Base-by-base conservation (phyloP, 208 protist genomes). In the Wallacemonas collosoma region DNA sequence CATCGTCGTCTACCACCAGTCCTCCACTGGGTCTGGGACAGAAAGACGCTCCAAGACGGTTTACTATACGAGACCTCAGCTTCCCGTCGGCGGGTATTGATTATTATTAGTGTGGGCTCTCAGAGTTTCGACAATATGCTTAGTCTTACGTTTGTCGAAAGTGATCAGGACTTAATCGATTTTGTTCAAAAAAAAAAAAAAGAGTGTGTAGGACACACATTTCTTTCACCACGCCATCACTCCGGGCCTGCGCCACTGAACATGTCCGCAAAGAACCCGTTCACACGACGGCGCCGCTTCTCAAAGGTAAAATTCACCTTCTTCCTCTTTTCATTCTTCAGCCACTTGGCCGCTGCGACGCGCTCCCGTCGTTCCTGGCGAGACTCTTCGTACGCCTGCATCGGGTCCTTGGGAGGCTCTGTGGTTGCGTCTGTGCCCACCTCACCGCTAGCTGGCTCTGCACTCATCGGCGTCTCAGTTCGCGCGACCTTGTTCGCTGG, bases 231-330 rank as follows among this genome's bases (percentile, higher is more conserved):
- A 8, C 53, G 40, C 35, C 9, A 45, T 61, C 39, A 69, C 62
- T 54, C 51, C 0, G 43, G 51, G 36, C 51, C 58, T 14, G 41
- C 60, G 50, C 60, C 60, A 17, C 60, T 65, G 43, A 86, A 48
- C 77, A 93, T 81, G 60, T 96, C 92, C 43, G 89, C 82, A 73
- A 93, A 96, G 68, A 96, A 96, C 45, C 92, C 92, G 64, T 86
- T 80, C 1, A 96, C 89, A 55, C 92, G 89, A 12, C 89, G 83
- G 14, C 87, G 79, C 38, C 89, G 85, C 83, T 95, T 94, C 60
- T 96, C 92, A 72, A 81, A 96, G 4, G 79, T 82, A 44, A 96
- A 96, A 55, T 94, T 94, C 39, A 96, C 75, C 70, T 94, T 96
- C 72, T 95, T 93, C 51, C 76, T 70, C 66, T 94, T 93, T 48